Evolutionary conservation across 768 basidiomycete genomes (phyloP), one percentile per base, ranked within the genome.

Genomic region (Saitozyma sp.): DNA sequence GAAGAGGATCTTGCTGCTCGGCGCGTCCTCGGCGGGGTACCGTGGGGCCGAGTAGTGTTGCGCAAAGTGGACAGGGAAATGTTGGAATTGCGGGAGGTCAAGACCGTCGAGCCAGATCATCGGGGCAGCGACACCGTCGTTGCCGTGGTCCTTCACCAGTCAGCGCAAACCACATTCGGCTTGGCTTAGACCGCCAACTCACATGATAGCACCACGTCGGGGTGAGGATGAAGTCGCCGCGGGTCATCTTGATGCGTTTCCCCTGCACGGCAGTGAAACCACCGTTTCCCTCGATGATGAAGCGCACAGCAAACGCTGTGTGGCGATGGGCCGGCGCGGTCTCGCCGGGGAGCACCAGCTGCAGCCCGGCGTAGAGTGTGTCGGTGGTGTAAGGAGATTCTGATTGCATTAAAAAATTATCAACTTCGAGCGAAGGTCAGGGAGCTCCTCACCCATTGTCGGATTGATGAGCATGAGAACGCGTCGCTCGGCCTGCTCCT

Each of bases 51-150:
- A 37, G 58, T 64, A 64, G 39, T 64, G 63, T 20, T 64, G 63
- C 4, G 50, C 63, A 42, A 64, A 64, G 37, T 64, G 63, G 9
- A 64, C 59, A 0, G 63, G 63, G 52, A 64, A 64, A 38, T 64
- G 63, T 38, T 64, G 58, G 40, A 54, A 64, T 46, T 59, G 58
- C 39, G 63, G 63, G 42, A 64, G 58, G 38, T 64, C 63, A 5
- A 64, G 54, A 43, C 63, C 63, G 54, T 64, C 63, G 37, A 64
- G 58, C 63, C 63, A 64, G 51, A 64, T 64, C 63, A 64, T 64
- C 9, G 63, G 63, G 9, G 17, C 46, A 13, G 65, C 61, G 39
- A 54, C 60, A 40, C 45, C 41, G 49, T 66, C 61, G 46, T 62
- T 59, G 16, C 65, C 61, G 61, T 62, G 46, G 38, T 62, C 65